Percentiles rank a stretch among this genome's conserved stretches.
Evolutionary conservation across 2,329 filamentous ascomycete species (phyloP).

Genomic region (Amauroascus verrucosus): DNA sequence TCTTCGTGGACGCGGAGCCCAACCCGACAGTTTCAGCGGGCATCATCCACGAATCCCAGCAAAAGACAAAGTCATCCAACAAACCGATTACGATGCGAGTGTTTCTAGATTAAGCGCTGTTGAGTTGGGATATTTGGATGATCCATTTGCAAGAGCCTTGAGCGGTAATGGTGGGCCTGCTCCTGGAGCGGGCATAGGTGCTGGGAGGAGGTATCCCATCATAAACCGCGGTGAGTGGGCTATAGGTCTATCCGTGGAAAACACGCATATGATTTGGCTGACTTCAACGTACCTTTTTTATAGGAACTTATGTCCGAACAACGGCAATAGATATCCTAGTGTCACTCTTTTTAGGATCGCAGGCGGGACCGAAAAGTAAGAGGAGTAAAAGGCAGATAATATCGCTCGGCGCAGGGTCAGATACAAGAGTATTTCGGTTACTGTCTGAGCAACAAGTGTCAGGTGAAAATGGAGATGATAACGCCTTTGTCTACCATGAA

Average conservation of each 20-base stretch:
- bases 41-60: constrained; percentile 16
- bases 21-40: constrained; percentile 13
- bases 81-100: constrained; percentile 84
- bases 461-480: constrained; percentile 25
- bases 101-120: constrained; percentile 84
- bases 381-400: constrained; percentile 60
- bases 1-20: constrained; percentile 24
- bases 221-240: constrained; percentile 69
- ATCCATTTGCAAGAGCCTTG: constrained; percentile 66
- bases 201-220: constrained; percentile 64
- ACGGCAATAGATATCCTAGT: constrained; percentile 71
- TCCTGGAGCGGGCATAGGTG: constrained; percentile 14
- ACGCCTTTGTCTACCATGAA: constrained; percentile 70
- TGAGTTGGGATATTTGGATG: constrained; percentile 69
- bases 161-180: constrained; percentile 36
- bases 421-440: constrained; percentile 76
- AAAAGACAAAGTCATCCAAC: constrained; percentile 69
- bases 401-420: constrained; percentile 85
- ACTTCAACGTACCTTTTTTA: background rate
- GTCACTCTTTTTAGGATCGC: constrained; percentile 52
- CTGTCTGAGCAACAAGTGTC: constrained; percentile 35
- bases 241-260: background rate
- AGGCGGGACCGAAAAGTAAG: constrained; percentile 14
- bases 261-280: background rate
- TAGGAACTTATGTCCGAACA: constrained; percentile 88